phyloP scores from a whole-genome alignment of 768 basidiomycete genomes.

The Rhizopogon vulgaris region DNA sequence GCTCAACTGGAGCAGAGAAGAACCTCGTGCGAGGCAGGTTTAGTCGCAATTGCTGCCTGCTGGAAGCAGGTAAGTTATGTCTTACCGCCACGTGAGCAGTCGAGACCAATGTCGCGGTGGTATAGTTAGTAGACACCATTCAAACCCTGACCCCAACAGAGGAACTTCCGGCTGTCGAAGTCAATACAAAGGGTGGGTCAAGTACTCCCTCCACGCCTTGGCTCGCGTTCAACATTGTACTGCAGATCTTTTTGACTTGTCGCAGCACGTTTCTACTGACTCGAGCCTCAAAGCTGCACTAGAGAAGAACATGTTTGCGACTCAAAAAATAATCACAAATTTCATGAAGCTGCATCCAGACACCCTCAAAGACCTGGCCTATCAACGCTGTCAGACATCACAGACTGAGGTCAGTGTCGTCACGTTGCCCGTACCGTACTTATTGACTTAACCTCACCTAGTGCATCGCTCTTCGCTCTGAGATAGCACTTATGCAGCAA shows the following conservation, averaged over 20 bases:
- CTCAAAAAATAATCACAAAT: constrained; percentile 51
- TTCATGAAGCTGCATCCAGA: constrained; percentile 38
- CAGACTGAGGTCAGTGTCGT: constrained; percentile 52
- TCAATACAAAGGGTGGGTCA: constrained; percentile 36
- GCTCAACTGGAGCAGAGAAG: constrained; percentile 62
- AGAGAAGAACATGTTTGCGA: constrained; percentile 50
- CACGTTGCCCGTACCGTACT: not conserved
- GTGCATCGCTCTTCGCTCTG: constrained; percentile 54
- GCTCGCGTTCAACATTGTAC: not conserved
- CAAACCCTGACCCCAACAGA: constrained; percentile 51
- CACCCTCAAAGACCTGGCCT: constrained; percentile 33
- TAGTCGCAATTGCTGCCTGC: constrained; percentile 70
- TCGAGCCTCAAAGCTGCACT: constrained; percentile 35
- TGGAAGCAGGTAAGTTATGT: constrained; percentile 64
- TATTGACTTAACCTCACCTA: constrained; percentile 21
- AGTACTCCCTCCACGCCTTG: not conserved
- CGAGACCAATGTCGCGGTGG: constrained; percentile 1
- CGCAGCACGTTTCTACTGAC: constrained; percentile 25
- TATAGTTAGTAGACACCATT: constrained; percentile 62
- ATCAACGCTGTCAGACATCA: constrained; percentile 43
- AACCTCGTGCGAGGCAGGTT: constrained; percentile 59
- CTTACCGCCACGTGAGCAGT: not conserved
- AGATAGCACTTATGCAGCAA: constrained; percentile 45
- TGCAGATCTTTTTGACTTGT: constrained; percentile 26
- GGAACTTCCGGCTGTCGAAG: constrained; percentile 36